Percentiles rank a stretch among this genome's conserved stretches.
phyloP scores from a whole-genome alignment of 345 rosid species.

The Euphorbia peplus region DNA sequence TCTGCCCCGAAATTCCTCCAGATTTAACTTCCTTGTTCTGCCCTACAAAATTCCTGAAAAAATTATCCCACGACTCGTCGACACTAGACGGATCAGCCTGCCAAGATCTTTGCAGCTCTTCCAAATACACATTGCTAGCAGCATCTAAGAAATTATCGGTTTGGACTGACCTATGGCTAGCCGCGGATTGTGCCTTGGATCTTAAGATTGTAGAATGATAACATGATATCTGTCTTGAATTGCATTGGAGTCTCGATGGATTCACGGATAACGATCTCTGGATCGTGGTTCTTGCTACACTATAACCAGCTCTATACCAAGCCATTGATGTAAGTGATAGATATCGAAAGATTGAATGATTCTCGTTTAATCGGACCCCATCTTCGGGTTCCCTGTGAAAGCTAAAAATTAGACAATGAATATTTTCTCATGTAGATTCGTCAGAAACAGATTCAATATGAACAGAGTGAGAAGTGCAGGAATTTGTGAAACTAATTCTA shows the following conservation, averaged over 20 bases:
- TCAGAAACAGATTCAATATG: conserved; percentile 1
- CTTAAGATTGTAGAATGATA: conserved; percentile 51
- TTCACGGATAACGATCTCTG: conserved; percentile 49
- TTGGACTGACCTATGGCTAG: conserved; percentile 61
- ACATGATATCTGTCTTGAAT: conserved; percentile 36
- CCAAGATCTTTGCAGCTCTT: conserved; percentile 81
- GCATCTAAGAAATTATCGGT: conserved; percentile 78
- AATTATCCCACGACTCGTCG: conserved; percentile 86
- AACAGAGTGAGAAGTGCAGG: not conserved
- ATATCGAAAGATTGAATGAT: conserved; percentile 8
- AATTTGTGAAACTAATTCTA: not conserved
- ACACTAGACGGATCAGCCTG: conserved; percentile 70
- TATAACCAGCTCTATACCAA: conserved; percentile 66
- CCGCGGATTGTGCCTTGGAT: conserved; percentile 52
- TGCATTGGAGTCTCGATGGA: conserved; percentile 41
- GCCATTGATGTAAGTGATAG: conserved; percentile 35
- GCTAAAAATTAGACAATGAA: not conserved
- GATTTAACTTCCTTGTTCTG: conserved; percentile 48
- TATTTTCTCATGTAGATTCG: not conserved
- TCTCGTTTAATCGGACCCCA: not conserved
- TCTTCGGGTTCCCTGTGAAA: not conserved
- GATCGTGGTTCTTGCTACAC: conserved; percentile 55
- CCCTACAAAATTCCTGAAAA: conserved; percentile 75
- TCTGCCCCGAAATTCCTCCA: conserved; percentile 79
- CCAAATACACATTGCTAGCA: conserved; percentile 72